Evolutionary conservation across 192 early-diverging fungal genomes (phyloP).

Genomic region (Radiomyces spectabilis): DNA sequence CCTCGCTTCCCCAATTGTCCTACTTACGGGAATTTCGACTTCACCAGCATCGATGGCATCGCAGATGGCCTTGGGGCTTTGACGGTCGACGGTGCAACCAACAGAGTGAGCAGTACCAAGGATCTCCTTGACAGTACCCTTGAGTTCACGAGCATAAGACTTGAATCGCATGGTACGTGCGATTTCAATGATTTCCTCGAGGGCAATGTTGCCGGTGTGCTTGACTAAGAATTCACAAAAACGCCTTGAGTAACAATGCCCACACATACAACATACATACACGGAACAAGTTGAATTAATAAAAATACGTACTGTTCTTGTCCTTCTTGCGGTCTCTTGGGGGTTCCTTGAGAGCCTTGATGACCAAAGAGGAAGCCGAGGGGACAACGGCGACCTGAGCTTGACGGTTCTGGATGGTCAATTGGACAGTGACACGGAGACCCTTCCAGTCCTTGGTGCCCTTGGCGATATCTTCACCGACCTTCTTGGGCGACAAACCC

Average conservation of each 20-base stretch:
- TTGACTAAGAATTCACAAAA: slow-evolving; percentile 42
- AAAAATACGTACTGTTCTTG: slow-evolving; percentile 76
- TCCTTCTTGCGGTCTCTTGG: slow-evolving; percentile 99
- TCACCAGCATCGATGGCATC: slow-evolving; percentile 83
- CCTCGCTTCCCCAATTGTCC: too few relatives aligned
- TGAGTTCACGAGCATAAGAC: slow-evolving; percentile 89
- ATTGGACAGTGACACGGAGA: slow-evolving; percentile 94
- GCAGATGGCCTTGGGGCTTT: slow-evolving; percentile 82
- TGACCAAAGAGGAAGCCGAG: slow-evolving; percentile 92
- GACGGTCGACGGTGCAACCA: slow-evolving; percentile 98
- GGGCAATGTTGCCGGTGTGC: slow-evolving; percentile 92
- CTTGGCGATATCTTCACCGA: slow-evolving; percentile 99
- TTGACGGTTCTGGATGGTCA: slow-evolving; percentile 99
- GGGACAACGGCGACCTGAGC: slow-evolving; percentile 94
- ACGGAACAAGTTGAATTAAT: too few relatives aligned
- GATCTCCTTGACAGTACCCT: slow-evolving; percentile 94
- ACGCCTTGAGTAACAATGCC: too few relatives aligned
- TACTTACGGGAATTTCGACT: slow-evolving; percentile 60
- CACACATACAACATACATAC: too few relatives aligned
- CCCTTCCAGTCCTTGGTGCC: slow-evolving; percentile 99
- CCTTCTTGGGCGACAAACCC: slow-evolving; percentile 99
- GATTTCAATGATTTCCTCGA: slow-evolving; percentile 92
- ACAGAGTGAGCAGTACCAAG: slow-evolving; percentile 90
- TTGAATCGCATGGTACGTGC: slow-evolving; percentile 94
- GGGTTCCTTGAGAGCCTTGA: slow-evolving; percentile 96